Evolutionary conservation across 192 early-diverging fungal genomes (phyloP).

Genomic region (Phlyctochytrium bullatum): DNA sequence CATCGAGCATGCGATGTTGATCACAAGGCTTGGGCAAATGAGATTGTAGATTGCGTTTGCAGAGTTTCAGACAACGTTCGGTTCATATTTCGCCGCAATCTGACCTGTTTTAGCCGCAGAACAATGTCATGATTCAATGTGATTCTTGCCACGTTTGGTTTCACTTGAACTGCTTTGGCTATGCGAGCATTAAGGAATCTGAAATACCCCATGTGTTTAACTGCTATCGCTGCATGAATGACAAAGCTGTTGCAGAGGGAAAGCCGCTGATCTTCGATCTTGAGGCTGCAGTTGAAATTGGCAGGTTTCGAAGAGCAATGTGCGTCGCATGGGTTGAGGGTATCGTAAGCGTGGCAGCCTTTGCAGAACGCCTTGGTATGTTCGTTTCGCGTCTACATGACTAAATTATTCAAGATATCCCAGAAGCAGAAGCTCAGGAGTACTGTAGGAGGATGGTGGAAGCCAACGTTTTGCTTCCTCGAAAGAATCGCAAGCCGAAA

Average conservation of each 20-base stretch:
- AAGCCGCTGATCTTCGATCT: conserved; percentile 9
- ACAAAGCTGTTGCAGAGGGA: conserved; percentile 8
- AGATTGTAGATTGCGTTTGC: no score
- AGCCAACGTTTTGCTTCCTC: conserved; percentile 14
- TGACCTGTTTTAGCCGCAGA: no score
- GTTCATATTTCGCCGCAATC: no score
- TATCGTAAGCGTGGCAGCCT: conserved; percentile 1
- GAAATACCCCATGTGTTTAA: conserved; percentile 20
- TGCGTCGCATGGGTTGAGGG: conserved; percentile 18
- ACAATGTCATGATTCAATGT: conserved; percentile 39
- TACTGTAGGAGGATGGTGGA: no score
- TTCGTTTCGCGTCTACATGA: neutral
- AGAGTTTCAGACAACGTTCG: no score
- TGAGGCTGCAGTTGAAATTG: conserved; percentile 21
- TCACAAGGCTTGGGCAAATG: no score
- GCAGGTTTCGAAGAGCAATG: conserved; percentile 27
- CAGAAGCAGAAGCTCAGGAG: neutral
- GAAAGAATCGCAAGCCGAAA: neutral
- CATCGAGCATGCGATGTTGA: no score
- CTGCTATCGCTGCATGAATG: conserved; percentile 38
- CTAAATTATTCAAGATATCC: neutral
- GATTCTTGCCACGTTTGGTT: conserved; percentile 32
- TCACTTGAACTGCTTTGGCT: conserved; percentile 45
- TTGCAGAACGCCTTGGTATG: conserved; percentile 23
- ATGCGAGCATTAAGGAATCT: conserved; percentile 19